Percentiles rank a stretch among this genome's conserved stretches.
Evolutionary conservation across 164 flowering plant species (phyloP).

Genomic region (Pachysandra terminalis): DNA sequence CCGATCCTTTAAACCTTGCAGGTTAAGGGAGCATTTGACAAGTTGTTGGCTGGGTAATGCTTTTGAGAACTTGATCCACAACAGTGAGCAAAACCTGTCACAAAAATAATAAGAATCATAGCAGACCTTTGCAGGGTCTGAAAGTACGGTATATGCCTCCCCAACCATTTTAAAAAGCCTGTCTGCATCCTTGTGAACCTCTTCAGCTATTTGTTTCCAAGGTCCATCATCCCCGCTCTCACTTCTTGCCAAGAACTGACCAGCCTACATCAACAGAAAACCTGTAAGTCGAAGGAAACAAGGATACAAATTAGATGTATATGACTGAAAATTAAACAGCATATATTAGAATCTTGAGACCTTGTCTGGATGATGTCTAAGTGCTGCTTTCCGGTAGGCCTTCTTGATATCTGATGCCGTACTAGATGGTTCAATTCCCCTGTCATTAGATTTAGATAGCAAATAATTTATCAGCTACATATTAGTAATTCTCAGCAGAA

Average conservation of each 20-base stretch:
- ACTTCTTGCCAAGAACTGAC: conserved; percentile 72
- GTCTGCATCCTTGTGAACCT: conserved; percentile 82
- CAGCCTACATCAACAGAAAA: conserved; percentile 52
- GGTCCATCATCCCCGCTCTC: conserved; percentile 74
- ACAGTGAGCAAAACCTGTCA: neutral
- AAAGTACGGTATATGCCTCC: conserved; percentile 92
- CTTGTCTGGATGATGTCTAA: conserved; percentile 96
- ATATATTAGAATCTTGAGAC: conserved; percentile 24
- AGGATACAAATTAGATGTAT: neutral
- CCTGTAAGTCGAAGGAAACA: neutral
- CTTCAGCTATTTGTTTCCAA: conserved; percentile 75
- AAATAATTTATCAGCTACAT: neutral
- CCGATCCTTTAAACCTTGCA: too few species aligned
- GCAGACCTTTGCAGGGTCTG: conserved; percentile 76
- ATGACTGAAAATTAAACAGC: neutral
- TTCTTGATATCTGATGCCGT: conserved; percentile 62
- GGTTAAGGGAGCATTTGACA: neutral
- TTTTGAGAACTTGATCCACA: neutral
- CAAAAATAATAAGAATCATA: neutral
- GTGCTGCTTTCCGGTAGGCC: conserved; percentile 89
- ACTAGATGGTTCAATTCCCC: conserved; percentile 73
- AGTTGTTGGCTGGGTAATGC: neutral
- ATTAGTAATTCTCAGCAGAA: neutral
- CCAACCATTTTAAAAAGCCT: conserved; percentile 94
- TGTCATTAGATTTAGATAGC: conserved; percentile 24